Base-by-base conservation (phyloP, 2,329 filamentous ascomycete species). In the Cladosporium sp. region DNA sequence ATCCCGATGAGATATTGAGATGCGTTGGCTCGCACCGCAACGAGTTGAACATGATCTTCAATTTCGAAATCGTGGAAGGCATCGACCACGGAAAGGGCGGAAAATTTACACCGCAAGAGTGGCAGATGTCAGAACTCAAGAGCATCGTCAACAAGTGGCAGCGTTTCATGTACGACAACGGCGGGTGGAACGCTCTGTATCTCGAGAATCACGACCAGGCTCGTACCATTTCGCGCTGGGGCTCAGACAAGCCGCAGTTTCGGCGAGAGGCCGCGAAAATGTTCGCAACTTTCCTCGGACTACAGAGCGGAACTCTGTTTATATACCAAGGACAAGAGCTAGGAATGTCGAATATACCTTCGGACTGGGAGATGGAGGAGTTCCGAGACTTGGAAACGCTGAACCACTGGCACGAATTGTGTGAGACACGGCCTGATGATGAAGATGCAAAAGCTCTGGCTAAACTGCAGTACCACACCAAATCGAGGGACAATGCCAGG, bases 41-140 rank as follows among this genome's bases (percentile, higher is more conserved):
- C 43, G 87, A 91, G 72, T 76, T 91, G 59, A 87, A 85, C 73
- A 90, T 91, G 87, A 87, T 90, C 54, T 91, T 91, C 76, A 85
- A 89, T 70, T 91, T 91, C 73, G 88, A 91, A 63, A 79, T 86
- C 18, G 80, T 85, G 68, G 79, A 83, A 34, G 76, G 66, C 32
- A 65, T 86, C 26, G 83, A 86, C 34, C 64, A 64, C 64, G 76
- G 85, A n/a, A 81, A 84, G 5, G 63, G 69, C 36, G 75, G 65
- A 32, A 72, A 61, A 72, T 83, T 67, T 84, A 84, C 68, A 82
- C 76, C 88, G 43, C 81, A 78, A 77, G 56, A 80, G 86, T 14
- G 79, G 79, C 8, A 80, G 83, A 61, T 76, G 18, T 58, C 62
- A 18, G 67, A 70, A 14, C 25, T 89, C 48, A 87, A 86, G 72